Base-by-base conservation (phyloP, 2,329 filamentous ascomycete species). In the Verticillium nubilum region DNA sequence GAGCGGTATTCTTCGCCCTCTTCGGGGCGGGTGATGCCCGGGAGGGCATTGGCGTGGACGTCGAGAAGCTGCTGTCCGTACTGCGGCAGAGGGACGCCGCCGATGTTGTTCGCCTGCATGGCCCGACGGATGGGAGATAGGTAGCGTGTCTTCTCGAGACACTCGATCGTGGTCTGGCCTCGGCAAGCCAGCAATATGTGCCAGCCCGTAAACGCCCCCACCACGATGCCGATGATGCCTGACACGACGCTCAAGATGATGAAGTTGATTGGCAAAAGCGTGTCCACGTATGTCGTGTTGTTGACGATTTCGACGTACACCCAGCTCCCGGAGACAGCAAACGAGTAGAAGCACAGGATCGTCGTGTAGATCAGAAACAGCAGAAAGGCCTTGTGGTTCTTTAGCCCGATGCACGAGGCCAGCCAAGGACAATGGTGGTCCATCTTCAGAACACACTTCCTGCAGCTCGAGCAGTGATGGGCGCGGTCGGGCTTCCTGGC, bases 351-450 rank as follows among this genome's bases (percentile, higher is more conserved):
- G 76, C 90, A 93, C 76, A 97, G 97, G 2, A 97, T 63, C 4
- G 89, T 91, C 0, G 91, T 92, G 73, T 99, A 98, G 59, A 93
- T 84, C 27, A 99, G 80, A 73, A 98, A 99, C 3, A 98, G 82
- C 58, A 99, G 73, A 71, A 99, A 99, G 0, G 93, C 84, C 76
- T 99, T 99, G 81, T 97, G 96, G 76, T 99, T 99, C 70, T 86
- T 86, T 64, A 99, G 79, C 23, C 95, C 95, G 61, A 99, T 90
- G 74, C 95, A 99, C 4, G 92, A 97, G 28, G 95, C 94, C 56
- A 99, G 83, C 95, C 95, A 99, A 17, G 95, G 95, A 73, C 95
- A 99, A 77, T 99, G 95, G 74, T 99, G 95, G 72, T 99, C 95
- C 95, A 99, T 99, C 80, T 99, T 99, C 73, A 99, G 81, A 27